phyloP scores from a whole-genome alignment of 2,329 filamentous ascomycete species.

The Beauveria asiatica region DNA sequence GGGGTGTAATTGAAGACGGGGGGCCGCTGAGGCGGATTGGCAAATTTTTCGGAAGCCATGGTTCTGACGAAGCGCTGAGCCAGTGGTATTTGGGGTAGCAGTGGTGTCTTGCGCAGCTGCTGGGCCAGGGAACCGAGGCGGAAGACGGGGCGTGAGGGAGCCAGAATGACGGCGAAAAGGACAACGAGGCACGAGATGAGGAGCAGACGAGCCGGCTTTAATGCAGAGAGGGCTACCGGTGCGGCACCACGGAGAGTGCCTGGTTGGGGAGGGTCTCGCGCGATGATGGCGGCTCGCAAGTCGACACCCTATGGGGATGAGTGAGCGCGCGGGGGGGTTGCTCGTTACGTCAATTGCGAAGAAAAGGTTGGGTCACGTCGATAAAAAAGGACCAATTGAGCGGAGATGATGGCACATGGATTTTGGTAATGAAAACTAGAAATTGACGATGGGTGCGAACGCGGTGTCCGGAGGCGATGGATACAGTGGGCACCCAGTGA shows the following conservation, averaged over 20 bases:
- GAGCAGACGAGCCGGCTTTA: conserved; percentile 25
- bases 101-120: conserved; percentile 38
- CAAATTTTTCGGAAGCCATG: conserved; percentile 61
- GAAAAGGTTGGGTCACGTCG: neutral
- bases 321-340: neutral
- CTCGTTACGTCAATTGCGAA: neutral
- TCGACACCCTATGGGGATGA: neutral
- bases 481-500: neutral
- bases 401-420: neutral
- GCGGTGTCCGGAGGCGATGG: neutral
- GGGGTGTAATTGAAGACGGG: conserved; percentile 70
- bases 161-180: conserved; percentile 58
- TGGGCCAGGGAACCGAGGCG: conserved; percentile 51
- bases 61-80: conserved; percentile 35
- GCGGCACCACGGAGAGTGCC: conserved; percentile 7
- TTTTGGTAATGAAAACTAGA: conserved; percentile 10
- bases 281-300: neutral
- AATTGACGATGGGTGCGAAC: neutral
- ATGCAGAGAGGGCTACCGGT: conserved; percentile 12
- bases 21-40: conserved; percentile 67
- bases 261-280: neutral
- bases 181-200: conserved; percentile 45
- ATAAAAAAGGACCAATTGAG: neutral
- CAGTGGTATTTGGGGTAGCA: conserved; percentile 20
- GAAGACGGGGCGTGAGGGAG: conserved; percentile 49